Percentiles rank a stretch among this genome's conserved stretches.
These are phyloP conservation scores for Vigna radiata DNA, from an alignment of 306 rosid species.

Conservation along the genomic window DNA sequence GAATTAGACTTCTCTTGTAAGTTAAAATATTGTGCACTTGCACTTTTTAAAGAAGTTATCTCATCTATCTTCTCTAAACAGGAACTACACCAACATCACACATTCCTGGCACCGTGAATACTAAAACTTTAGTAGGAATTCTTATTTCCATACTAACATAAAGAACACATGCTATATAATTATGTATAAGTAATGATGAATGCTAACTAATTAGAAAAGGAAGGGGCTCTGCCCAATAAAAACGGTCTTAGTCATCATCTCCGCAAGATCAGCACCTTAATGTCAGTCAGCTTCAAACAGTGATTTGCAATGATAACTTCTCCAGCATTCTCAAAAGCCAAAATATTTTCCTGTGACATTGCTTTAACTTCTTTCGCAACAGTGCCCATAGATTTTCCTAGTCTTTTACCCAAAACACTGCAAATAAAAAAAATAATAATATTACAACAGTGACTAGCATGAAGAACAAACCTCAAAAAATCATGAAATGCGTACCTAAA, in stretches of 20 bases:
- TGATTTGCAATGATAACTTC: conserved; percentile 77
- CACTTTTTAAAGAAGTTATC: not conserved
- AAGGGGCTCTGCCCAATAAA: not conserved
- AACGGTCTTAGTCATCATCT: conserved; percentile 14
- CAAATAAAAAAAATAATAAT: conserved; percentile 9
- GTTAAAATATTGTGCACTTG: not conserved
- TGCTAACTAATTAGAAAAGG: conserved; percentile 22
- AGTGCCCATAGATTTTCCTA: conserved; percentile 85
- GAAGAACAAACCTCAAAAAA: conserved; percentile 21
- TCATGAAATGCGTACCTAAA: conserved; percentile 68
- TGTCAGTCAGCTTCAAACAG: conserved; percentile 76
- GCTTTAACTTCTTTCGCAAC: conserved; percentile 87
- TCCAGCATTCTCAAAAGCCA: conserved; percentile 86
- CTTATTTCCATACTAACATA: not conserved
- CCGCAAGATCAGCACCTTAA: conserved; percentile 69
- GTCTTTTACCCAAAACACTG: conserved; percentile 88
- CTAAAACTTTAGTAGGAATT: conserved; percentile 1
- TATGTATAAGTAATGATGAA: not conserved
- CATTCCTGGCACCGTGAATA: not conserved
- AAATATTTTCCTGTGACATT: conserved; percentile 85
- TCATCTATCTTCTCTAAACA: not conserved
- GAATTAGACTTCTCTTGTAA: not conserved
- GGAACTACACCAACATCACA: not conserved
- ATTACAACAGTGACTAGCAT: conserved; percentile 27
- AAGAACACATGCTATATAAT: conserved; percentile 15